Evolutionary conservation across 108 stramenopile species (phyloP).

Genomic region (Asterionellopsis glacialis): DNA sequence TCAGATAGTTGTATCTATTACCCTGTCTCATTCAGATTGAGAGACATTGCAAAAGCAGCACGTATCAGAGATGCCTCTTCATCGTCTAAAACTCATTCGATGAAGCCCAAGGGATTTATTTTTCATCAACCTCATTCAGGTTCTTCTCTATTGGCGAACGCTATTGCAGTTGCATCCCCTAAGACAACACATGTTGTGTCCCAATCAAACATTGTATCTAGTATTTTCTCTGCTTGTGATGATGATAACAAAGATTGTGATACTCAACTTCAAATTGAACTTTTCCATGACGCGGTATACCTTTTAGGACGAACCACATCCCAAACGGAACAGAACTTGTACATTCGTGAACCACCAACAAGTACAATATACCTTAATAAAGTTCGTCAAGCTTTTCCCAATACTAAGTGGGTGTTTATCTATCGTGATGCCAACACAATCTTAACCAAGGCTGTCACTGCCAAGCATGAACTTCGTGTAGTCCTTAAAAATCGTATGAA

Average conservation of each 20-base stretch:
- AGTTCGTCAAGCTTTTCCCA: constrained; percentile 73
- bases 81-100: neutral
- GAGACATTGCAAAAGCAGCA: too few relatives aligned
- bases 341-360: constrained; percentile 90
- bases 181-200: constrained; percentile 51
- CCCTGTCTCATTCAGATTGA: too few relatives aligned
- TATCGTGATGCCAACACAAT: constrained; percentile 71
- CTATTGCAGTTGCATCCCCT: constrained; percentile 69
- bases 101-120: constrained; percentile 28
- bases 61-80: too few relatives aligned
- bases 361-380: constrained; percentile 43
- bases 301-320: constrained; percentile 49
- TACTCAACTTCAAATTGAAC: constrained; percentile 19
- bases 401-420: constrained; percentile 84
- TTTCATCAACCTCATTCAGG: constrained; percentile 94
- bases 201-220: neutral
- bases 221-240: constrained; percentile 22
- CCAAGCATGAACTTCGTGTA: neutral
- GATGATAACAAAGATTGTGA: constrained; percentile 13
- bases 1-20: too few relatives aligned
- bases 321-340: constrained; percentile 23
- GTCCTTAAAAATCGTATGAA: neutral
- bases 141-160: constrained; percentile 88
- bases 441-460: neutral
- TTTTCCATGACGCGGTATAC: constrained; percentile 73